A percentile compares a stretch with the other conserved stretches of the same genome.
phyloP scores from a whole-genome alignment of 768 basidiomycete species.

The Clitopilus hobsonii region DNA sequence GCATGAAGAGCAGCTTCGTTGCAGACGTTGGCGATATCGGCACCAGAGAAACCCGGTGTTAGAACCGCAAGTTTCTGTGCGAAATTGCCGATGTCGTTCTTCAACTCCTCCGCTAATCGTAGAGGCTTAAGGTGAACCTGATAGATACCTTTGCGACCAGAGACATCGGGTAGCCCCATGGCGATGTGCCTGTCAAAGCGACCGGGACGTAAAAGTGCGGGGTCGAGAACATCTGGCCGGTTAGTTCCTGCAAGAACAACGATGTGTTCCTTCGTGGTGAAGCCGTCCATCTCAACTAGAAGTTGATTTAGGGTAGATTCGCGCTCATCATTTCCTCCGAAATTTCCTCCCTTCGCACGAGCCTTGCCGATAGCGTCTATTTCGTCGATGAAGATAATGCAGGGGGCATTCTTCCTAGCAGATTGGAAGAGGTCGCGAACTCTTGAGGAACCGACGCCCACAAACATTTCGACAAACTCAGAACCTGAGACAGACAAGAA shows the following conservation, averaged over 20 bases:
- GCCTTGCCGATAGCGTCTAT: conserved; percentile 99
- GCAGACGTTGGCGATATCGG: conserved; percentile 98
- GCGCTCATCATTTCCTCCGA: conserved; percentile 91
- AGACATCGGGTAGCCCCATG: conserved; percentile 93
- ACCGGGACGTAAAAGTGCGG: conserved; percentile 93
- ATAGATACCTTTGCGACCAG: conserved; percentile 92
- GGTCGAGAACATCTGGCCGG: conserved; percentile 92
- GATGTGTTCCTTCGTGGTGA: conserved; percentile 94
- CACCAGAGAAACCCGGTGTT: conserved; percentile 97
- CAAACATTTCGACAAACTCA: conserved; percentile 99
- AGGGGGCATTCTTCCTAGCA: conserved; percentile 96
- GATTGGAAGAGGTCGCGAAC: conserved; percentile 97
- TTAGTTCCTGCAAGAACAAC: conserved; percentile 97
- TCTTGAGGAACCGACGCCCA: conserved; percentile 96
- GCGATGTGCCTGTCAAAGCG: conserved; percentile 96
- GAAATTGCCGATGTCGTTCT: conserved; percentile 47
- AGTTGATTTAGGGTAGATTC: conserved; percentile 97
- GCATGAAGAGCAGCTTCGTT: conserved; percentile 97
- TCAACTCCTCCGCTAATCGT: conserved; percentile 54
- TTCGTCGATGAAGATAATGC: conserved; percentile 99
- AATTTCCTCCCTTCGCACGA: conserved; percentile 71
- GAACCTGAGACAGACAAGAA: conserved; percentile 99
- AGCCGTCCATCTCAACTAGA: conserved; percentile 99
- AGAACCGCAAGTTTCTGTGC: conserved; percentile 94
- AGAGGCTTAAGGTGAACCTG: conserved; percentile 87